These are phyloP conservation scores for Drechslerella coelobrocha DNA, from an alignment of 2,329 filamentous ascomycete genomes.

Conservation along the genomic window DNA sequence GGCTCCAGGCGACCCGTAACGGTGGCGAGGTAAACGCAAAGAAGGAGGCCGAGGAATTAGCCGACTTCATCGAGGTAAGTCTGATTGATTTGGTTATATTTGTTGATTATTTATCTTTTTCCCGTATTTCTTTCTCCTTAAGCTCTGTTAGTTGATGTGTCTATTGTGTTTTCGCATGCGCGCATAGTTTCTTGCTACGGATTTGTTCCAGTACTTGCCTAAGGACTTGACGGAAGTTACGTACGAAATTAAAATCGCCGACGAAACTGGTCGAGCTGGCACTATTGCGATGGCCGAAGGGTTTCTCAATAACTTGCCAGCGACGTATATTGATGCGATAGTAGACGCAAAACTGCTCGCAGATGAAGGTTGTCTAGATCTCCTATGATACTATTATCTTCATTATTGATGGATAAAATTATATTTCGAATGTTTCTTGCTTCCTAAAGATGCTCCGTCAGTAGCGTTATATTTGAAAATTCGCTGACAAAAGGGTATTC, in stretches of 20 bases:
- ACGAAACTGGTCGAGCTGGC: conserved; percentile 33
- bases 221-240: conserved; percentile 42
- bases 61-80: conserved; percentile 43
- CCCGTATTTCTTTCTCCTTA: neutral
- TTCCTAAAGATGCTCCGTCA: neutral
- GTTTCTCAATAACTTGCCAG: conserved; percentile 43
- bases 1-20: conserved; percentile 34
- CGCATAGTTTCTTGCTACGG: conserved; percentile 45
- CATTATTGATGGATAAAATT: neutral
- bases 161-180: conserved; percentile 8
- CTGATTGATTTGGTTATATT: neutral
- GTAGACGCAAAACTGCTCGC: conserved; percentile 43
- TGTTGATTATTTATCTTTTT: neutral
- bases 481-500: conserved; percentile 10
- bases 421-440: neutral
- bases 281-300: conserved; percentile 40
- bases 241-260: conserved; percentile 43
- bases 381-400: neutral
- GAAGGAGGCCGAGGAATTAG: conserved; percentile 42
- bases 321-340: conserved; percentile 44
- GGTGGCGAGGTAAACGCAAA: conserved; percentile 45
- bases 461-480: neutral
- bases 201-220: conserved; percentile 46
- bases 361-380: conserved; percentile 44
- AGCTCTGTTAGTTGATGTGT: conserved; percentile 30